phyloP scores from a whole-genome alignment of 1,284 basidiomycete genomes.

The Heterobasidion parviporum region DNA sequence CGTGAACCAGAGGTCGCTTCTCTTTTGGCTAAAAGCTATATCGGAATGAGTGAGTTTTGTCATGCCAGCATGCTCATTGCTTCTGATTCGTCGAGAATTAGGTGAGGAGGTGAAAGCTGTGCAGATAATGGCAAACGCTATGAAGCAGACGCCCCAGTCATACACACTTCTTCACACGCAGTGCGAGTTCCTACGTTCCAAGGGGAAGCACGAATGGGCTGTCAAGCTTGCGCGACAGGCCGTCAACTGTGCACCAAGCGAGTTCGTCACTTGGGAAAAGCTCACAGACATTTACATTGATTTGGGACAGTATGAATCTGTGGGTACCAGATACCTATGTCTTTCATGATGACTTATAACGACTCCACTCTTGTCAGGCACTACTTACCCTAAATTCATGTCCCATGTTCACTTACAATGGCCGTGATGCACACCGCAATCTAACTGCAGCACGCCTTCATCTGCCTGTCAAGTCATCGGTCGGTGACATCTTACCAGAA shows the following conservation, averaged over 20 bases:
- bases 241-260: constrained; percentile 95
- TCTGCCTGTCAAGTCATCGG: constrained; percentile 80
- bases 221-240: constrained; percentile 89
- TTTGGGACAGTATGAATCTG: constrained; percentile 78
- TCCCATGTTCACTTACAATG: constrained; percentile 99
- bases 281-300: constrained; percentile 94
- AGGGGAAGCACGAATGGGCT: constrained; percentile 85
- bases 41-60: constrained; percentile 88
- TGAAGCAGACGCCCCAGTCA: constrained; percentile 82
- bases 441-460: constrained; percentile 80
- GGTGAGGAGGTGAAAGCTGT: constrained; percentile 98
- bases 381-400: constrained; percentile 96
- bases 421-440: constrained; percentile 87
- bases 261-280: constrained; percentile 99
- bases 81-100: constrained; percentile 21
- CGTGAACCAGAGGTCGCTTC: constrained; percentile 88
- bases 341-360: background rate
- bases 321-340: constrained; percentile 17
- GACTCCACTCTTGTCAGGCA: constrained; percentile 36
- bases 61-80: background rate
- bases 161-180: constrained; percentile 94
- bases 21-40: constrained; percentile 83
- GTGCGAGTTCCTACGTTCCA: constrained; percentile 87
- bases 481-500: constrained; percentile 76
- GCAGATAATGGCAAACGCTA: constrained; percentile 83